These are phyloP conservation scores for Amaranthus palmeri DNA, from an alignment of 148 eudicot species.

Conservation along the genomic window DNA sequence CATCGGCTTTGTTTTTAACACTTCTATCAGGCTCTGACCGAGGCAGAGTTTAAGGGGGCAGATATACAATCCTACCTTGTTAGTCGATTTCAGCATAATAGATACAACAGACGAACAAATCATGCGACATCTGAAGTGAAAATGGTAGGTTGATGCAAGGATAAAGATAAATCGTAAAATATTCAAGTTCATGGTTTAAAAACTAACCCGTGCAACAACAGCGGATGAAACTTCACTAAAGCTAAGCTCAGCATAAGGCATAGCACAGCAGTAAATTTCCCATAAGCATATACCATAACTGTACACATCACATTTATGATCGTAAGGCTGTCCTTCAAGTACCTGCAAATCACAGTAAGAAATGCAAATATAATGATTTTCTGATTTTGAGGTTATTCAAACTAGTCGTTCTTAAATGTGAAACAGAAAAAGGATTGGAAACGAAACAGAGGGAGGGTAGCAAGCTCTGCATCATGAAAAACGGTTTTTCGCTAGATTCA, in stretches of 20 bases:
- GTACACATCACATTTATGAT: conserved; percentile 86
- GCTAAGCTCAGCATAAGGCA: conserved; percentile 68
- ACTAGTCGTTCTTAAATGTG: background rate
- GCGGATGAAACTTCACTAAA: conserved; percentile 76
- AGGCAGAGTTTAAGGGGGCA: no score
- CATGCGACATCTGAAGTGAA: background rate
- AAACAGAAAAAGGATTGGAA: background rate
- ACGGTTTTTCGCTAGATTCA: background rate
- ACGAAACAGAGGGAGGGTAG: background rate
- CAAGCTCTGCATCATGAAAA: background rate
- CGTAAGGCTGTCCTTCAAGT: conserved; percentile 83
- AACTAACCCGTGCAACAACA: conserved; percentile 68
- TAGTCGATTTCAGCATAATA: background rate
- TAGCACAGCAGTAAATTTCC: conserved; percentile 90
- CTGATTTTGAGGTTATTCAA: background rate
- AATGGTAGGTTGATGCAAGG: background rate
- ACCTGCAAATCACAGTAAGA: conserved; percentile 39
- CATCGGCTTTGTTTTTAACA: no score
- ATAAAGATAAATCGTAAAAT: background rate
- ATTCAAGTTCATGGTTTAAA: background rate
- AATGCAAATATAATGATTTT: background rate
- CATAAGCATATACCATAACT: conserved; percentile 83
- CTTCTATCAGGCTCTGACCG: no score
- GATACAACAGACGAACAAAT: background rate
- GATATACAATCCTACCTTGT: background rate